phyloP scores from a whole-genome alignment of 768 basidiomycete species.

The Lactifluus hygrophoroides region DNA sequence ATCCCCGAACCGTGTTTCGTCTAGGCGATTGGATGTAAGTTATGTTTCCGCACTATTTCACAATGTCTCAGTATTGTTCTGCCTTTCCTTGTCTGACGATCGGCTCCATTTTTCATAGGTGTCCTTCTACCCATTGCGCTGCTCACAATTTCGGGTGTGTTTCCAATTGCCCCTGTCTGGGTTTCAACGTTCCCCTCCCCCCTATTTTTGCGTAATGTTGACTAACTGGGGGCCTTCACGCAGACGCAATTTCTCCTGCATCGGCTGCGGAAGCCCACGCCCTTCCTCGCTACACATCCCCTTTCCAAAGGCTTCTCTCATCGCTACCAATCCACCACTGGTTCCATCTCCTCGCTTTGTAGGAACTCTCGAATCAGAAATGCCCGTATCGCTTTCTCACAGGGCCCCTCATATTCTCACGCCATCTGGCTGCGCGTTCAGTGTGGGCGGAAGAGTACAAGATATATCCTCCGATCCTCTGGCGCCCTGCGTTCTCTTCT shows the following conservation, averaged over 20 bases:
- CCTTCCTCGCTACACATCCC: slow-evolving; percentile 24
- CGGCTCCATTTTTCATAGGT: slow-evolving; percentile 37
- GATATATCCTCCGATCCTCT: slow-evolving; percentile 69
- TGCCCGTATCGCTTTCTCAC: slow-evolving; percentile 14
- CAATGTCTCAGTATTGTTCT: neutral
- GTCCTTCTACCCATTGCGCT: slow-evolving; percentile 56
- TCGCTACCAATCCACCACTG: slow-evolving; percentile 21
- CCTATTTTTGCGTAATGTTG: slow-evolving; percentile 9
- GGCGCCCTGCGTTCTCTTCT: slow-evolving; percentile 74
- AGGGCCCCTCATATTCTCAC: slow-evolving; percentile 48
- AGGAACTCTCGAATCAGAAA: slow-evolving; percentile 5
- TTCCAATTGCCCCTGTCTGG: slow-evolving; percentile 24
- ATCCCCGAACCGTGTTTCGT: slow-evolving; percentile 57
- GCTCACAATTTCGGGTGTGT: slow-evolving; percentile 84
- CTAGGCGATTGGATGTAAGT: slow-evolving; percentile 74
- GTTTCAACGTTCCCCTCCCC: slow-evolving; percentile 12
- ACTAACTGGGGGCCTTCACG: slow-evolving; percentile 31
- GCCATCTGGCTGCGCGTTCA: slow-evolving; percentile 72
- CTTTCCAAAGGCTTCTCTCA: slow-evolving; percentile 24
- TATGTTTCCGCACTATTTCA: too few relatives aligned
- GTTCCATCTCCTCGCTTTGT: slow-evolving; percentile 13
- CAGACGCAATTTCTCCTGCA: slow-evolving; percentile 71
- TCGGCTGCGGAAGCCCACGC: slow-evolving; percentile 65
- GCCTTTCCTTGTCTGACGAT: slow-evolving; percentile 1
- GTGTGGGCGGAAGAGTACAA: slow-evolving; percentile 68